These are phyloP conservation scores for Erythrobasidium yunnanense DNA, from an alignment of 768 basidiomycete genomes.

Conservation along the genomic window DNA sequence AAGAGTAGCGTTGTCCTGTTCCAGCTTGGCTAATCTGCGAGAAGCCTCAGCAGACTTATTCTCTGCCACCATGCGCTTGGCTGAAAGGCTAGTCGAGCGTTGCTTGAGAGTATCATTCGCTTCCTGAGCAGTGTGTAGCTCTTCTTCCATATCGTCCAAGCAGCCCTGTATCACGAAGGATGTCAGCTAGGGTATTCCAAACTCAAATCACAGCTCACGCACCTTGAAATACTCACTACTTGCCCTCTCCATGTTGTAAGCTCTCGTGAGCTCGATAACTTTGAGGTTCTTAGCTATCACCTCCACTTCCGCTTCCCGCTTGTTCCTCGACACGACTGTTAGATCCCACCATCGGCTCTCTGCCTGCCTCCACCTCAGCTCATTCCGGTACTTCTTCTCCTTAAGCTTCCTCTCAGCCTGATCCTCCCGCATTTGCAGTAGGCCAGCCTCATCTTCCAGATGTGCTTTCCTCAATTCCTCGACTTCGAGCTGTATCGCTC, in stretches of 20 bases:
- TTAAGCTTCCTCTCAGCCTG: background rate
- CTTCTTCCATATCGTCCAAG: too few relatives aligned
- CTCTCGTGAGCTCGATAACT: background rate
- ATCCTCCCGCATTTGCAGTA: background rate
- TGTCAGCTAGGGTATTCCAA: background rate
- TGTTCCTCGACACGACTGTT: background rate
- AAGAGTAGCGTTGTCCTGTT: too few relatives aligned
- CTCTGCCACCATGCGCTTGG: too few relatives aligned
- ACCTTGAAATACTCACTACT: background rate
- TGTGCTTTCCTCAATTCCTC: background rate
- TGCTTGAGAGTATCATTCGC: too few relatives aligned
- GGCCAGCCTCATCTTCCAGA: background rate
- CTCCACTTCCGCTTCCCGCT: background rate
- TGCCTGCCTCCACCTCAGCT: background rate
- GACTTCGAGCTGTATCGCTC: background rate
- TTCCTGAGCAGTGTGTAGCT: too few relatives aligned
- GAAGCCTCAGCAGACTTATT: too few relatives aligned
- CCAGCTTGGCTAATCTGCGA: too few relatives aligned
- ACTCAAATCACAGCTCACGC: background rate
- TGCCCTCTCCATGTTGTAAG: background rate
- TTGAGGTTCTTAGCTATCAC: background rate
- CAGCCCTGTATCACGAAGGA: background rate
- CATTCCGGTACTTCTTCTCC: constrained; percentile 1
- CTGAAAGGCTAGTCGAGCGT: too few relatives aligned
- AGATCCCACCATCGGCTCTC: constrained; percentile 1